These are phyloP conservation scores for Alternaria gaisen DNA, from an alignment of 2,329 filamentous ascomycete genomes.

Conservation along the genomic window DNA sequence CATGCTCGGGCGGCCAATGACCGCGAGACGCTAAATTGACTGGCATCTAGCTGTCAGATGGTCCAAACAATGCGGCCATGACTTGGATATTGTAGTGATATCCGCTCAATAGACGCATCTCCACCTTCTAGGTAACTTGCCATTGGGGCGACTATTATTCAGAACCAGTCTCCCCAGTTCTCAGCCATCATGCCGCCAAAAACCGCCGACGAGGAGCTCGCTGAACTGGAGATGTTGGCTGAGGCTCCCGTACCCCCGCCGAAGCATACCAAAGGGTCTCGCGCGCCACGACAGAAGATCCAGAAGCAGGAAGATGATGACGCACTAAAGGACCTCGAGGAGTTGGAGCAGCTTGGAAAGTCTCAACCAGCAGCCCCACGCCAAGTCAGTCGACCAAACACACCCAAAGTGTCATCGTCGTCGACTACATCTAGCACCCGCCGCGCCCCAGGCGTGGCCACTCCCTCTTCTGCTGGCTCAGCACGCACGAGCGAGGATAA, in stretches of 20 bases:
- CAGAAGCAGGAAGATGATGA: conserved; percentile 70
- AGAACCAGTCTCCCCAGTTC: neutral
- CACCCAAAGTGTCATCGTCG: conserved; percentile 71
- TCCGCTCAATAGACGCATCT: neutral
- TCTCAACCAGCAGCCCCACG: conserved; percentile 66
- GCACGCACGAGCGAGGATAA: conserved; percentile 71
- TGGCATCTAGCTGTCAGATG: conserved; percentile 27
- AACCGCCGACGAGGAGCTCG: conserved; percentile 59
- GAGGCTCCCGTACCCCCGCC: conserved; percentile 46
- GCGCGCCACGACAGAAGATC: conserved; percentile 55
- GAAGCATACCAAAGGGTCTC: conserved; percentile 54
- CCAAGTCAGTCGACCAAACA: conserved; percentile 75
- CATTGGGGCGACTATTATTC: neutral
- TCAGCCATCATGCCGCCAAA: conserved; percentile 47
- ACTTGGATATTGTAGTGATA: conserved; percentile 6
- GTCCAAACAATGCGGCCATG: conserved; percentile 18
- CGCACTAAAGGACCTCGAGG: conserved; percentile 86
- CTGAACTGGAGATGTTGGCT: conserved; percentile 51
- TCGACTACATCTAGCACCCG: conserved; percentile 53
- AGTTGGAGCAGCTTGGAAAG: conserved; percentile 64
- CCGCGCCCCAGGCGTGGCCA: conserved; percentile 43
- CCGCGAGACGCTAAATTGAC: conserved; percentile 31
- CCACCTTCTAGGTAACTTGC: neutral
- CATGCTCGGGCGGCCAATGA: conserved; percentile 33
- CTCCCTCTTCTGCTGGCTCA: conserved; percentile 52